These are phyloP conservation scores for Talaromyces trachyspermus DNA, from an alignment of 495 filamentous ascomycete species.

Conservation along the genomic window DNA sequence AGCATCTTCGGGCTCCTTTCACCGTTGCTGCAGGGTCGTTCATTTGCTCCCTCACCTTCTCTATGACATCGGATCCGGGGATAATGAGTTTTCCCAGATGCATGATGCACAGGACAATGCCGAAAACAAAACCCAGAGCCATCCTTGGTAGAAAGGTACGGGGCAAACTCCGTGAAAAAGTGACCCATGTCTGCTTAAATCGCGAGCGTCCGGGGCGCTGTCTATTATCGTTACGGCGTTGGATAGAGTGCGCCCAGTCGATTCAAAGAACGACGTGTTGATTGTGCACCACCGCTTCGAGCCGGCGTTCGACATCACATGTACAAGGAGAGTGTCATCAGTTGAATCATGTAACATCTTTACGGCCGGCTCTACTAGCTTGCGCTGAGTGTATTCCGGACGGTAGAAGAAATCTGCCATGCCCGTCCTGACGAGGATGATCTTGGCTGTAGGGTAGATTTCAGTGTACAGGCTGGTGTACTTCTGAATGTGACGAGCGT, in stretches of 20 bases:
- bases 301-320: neutral
- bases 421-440: neutral
- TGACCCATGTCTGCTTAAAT: neutral
- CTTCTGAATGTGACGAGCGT: neutral
- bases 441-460: neutral
- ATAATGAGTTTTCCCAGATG: neutral
- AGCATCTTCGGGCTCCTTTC: slow-evolving; percentile 5
- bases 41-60: neutral
- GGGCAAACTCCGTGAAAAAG: slow-evolving; percentile 2
- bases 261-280: neutral
- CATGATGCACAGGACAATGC: neutral
- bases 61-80: neutral
- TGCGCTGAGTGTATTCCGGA: neutral
- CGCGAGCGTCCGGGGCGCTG: slow-evolving; percentile 2
- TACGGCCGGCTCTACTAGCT: slow-evolving; percentile 1
- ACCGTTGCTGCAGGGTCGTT: neutral
- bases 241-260: neutral
- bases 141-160: neutral
- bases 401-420: slow-evolving; percentile 2
- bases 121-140: slow-evolving; percentile 1
- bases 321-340: neutral
- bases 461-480: slow-evolving; percentile 1
- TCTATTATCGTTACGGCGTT: slow-evolving; percentile 2
- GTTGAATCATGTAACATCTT: neutral
- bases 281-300: slow-evolving; percentile 3